phyloP scores from a whole-genome alignment of 257 asterid species.

The Agastache rugosa region DNA sequence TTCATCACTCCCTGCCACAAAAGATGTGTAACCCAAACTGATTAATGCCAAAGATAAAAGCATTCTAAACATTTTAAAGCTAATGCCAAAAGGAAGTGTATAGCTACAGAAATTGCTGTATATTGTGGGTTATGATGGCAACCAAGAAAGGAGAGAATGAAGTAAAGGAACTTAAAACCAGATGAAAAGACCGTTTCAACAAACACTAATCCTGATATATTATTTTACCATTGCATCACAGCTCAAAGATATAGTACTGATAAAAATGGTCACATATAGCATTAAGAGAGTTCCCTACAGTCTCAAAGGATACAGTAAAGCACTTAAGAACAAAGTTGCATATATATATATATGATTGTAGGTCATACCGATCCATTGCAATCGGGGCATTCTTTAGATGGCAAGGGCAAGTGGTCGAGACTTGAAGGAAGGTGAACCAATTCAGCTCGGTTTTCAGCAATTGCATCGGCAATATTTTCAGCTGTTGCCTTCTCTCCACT shows the following conservation, averaged over 20 bases:
- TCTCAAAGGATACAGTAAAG: slow-evolving; percentile 26
- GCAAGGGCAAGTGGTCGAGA: slow-evolving; percentile 73
- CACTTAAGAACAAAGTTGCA: slow-evolving; percentile 14
- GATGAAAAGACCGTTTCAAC: slow-evolving; percentile 8
- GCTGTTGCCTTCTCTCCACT: slow-evolving; percentile 99
- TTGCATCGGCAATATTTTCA: slow-evolving; percentile 85
- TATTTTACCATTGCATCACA: slow-evolving; percentile 32
- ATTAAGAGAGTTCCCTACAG: slow-evolving; percentile 9
- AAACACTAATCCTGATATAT: slow-evolving; percentile 5
- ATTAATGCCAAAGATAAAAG: slow-evolving; percentile 32
- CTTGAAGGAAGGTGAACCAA: slow-evolving; percentile 90
- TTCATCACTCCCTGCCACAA: slow-evolving; percentile 92
- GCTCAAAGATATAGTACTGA: slow-evolving; percentile 10
- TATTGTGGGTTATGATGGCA: slow-evolving; percentile 11
- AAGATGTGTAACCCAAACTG: slow-evolving; percentile 32
- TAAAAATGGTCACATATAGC: neutral
- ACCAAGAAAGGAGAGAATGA: slow-evolving; percentile 12
- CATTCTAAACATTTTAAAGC: slow-evolving; percentile 14
- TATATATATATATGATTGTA: slow-evolving; percentile 8
- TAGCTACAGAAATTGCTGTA: slow-evolving; percentile 10
- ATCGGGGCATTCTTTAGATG: slow-evolving; percentile 85
- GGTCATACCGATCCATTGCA: slow-evolving; percentile 91
- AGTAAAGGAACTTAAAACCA: slow-evolving; percentile 22
- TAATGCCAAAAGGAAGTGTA: slow-evolving; percentile 14
- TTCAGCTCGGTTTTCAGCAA: slow-evolving; percentile 91